These are phyloP conservation scores for Rhizophora mangle DNA, from an alignment of 345 rosid species.

Conservation along the genomic window DNA sequence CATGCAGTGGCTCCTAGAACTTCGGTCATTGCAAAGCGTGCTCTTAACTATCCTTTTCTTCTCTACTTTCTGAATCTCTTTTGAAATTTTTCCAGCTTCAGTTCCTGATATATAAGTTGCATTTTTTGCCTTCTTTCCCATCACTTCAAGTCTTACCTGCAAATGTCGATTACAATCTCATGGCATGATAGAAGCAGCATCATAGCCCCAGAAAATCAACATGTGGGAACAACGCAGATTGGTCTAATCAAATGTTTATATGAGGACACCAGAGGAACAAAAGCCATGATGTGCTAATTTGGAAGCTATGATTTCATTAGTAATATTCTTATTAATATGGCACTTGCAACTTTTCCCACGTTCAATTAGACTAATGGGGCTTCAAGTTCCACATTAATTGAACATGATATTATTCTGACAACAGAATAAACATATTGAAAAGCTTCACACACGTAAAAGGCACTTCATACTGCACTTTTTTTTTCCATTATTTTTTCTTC, in stretches of 20 bases:
- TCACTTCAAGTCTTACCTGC: slow-evolving; percentile 89
- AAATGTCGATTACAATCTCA: slow-evolving; percentile 3
- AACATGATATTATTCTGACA: too few species aligned
- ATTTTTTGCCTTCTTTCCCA: slow-evolving; percentile 94
- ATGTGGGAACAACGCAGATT: background rate
- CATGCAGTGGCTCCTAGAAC: slow-evolving; percentile 98
- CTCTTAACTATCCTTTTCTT: slow-evolving; percentile 89
- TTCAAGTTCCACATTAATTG: background rate
- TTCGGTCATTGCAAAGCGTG: slow-evolving; percentile 86
- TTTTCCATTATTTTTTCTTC: background rate
- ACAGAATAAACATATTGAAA: too few species aligned
- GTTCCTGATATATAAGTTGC: slow-evolving; percentile 83
- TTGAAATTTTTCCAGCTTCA: slow-evolving; percentile 83
- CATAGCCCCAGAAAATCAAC: background rate
- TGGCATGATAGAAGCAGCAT: background rate
- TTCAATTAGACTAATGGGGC: background rate
- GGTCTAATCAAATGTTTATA: background rate
- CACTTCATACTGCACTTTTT: background rate
- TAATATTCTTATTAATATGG: background rate
- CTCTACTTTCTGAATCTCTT: slow-evolving; percentile 93
- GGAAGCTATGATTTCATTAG: background rate
- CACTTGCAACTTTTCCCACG: background rate
- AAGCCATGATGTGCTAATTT: slow-evolving; percentile 1
- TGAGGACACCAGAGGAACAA: background rate
- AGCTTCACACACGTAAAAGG: background rate